Evolutionary conservation across 2,329 filamentous ascomycete genomes (phyloP).

Genomic region (Tolypocladium pustulatum): DNA sequence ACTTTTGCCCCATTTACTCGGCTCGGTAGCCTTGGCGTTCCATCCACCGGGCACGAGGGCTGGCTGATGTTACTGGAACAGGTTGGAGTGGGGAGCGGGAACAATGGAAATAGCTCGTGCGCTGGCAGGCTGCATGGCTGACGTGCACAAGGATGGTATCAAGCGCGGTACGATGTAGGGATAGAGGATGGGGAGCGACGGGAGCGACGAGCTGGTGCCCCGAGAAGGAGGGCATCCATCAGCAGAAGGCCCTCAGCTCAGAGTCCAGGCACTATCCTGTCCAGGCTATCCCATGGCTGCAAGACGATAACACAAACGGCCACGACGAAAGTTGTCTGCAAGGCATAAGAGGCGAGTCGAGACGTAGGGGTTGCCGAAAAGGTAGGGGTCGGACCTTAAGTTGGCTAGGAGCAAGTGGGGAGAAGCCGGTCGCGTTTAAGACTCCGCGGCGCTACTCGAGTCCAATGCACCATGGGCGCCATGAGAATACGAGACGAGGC

Average conservation of each 20-base stretch:
- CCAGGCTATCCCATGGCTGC: not conserved
- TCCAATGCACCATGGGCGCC: not conserved
- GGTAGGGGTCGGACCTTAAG: not conserved
- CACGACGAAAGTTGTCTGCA: not conserved
- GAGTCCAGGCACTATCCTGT: not conserved
- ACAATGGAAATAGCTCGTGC: not conserved
- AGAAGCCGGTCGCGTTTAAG: not conserved
- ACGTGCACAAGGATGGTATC: not conserved
- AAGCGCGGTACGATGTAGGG: not conserved
- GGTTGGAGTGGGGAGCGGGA: not conserved
- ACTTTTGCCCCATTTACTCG: not conserved
- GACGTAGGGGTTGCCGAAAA: not conserved
- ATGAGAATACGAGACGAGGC: not conserved
- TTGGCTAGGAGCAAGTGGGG: not conserved
- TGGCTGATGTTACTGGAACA: not conserved
- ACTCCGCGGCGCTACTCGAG: not conserved
- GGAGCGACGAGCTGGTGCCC: not conserved
- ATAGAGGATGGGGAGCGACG: not conserved
- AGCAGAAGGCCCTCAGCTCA: not conserved
- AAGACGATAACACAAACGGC: not conserved
- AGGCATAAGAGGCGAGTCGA: not conserved
- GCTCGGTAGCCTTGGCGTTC: not conserved
- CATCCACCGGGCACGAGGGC: not conserved
- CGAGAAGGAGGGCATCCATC: not conserved
- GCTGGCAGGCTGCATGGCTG: not conserved